phyloP scores from a whole-genome alignment of 441 rosid species.

The Gossypium schwendimanii region DNA sequence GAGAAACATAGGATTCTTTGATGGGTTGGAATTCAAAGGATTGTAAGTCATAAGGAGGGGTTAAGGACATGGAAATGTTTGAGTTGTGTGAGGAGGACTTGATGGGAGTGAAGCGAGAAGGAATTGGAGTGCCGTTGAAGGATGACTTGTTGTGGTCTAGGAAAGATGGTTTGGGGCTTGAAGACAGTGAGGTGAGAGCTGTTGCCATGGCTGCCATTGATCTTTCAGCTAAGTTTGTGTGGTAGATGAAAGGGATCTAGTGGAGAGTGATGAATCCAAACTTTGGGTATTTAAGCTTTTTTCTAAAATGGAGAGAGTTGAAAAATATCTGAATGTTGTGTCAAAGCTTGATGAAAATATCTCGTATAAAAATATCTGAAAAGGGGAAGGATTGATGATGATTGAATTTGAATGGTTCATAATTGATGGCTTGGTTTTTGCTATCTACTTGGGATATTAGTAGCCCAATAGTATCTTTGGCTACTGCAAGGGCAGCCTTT shows the following conservation, averaged over 20 bases:
- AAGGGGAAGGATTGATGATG: not conserved
- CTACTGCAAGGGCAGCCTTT: not conserved
- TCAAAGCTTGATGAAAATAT: not conserved
- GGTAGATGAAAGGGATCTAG: not conserved
- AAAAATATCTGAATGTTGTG: constrained; percentile 3
- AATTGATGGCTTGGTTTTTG: not conserved
- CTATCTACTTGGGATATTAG: not conserved
- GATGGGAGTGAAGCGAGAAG: constrained; percentile 16
- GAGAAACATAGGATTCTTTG: constrained; percentile 62
- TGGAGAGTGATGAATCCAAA: not conserved
- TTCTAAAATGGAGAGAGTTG: not conserved
- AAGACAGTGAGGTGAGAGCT: constrained; percentile 21
- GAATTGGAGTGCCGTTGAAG: constrained; percentile 17
- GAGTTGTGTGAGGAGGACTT: constrained; percentile 3
- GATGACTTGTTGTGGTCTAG: constrained; percentile 21
- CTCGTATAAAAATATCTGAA: constrained; percentile 8
- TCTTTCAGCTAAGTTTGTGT: not conserved
- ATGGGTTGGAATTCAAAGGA: constrained; percentile 52
- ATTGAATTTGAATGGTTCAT: constrained; percentile 19
- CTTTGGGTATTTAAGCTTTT: constrained; percentile 8
- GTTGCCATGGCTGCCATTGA: constrained; percentile 25
- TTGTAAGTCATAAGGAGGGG: constrained; percentile 36
- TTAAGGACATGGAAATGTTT: constrained; percentile 23
- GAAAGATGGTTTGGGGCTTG: constrained; percentile 18
- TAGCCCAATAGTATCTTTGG: not conserved